A percentile compares a stretch with the other conserved stretches of the same genome.
These are phyloP conservation scores for Byssothecium circinans DNA, from an alignment of 2,329 filamentous ascomycete genomes.

Conservation along the genomic window DNA sequence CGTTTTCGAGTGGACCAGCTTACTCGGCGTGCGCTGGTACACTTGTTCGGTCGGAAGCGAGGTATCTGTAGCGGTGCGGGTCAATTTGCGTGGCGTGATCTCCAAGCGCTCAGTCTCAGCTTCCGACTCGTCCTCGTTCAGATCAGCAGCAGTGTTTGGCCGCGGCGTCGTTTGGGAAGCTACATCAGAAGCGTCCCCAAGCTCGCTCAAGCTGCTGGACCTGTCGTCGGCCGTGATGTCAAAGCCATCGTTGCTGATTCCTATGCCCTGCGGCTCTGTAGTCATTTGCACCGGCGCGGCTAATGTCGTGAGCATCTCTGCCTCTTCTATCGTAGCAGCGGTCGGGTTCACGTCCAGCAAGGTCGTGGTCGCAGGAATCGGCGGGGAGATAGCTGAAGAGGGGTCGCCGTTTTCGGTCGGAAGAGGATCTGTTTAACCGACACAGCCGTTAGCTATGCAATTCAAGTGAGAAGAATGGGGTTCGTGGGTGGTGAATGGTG, in stretches of 20 bases:
- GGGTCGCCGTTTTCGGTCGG: slow-evolving; percentile 20
- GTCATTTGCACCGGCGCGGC: slow-evolving; percentile 22
- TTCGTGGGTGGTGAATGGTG: slow-evolving; percentile 6
- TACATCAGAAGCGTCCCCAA: slow-evolving; percentile 76
- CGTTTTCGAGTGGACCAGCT: slow-evolving; percentile 38
- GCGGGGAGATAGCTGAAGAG: slow-evolving; percentile 52
- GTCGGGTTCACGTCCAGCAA: slow-evolving; percentile 15
- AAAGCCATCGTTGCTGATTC: slow-evolving; percentile 17
- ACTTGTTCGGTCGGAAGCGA: slow-evolving; percentile 37
- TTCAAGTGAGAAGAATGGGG: neutral
- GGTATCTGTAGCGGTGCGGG: slow-evolving; percentile 36
- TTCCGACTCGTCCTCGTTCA: slow-evolving; percentile 71
- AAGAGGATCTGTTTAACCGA: slow-evolving; percentile 14
- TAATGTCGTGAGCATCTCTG: slow-evolving; percentile 29
- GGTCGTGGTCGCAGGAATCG: slow-evolving; percentile 21
- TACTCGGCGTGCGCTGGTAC: slow-evolving; percentile 42
- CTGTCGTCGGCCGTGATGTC: slow-evolving; percentile 59
- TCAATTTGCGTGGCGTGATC: slow-evolving; percentile 73
- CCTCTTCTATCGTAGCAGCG: slow-evolving; percentile 15
- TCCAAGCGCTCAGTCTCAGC: slow-evolving; percentile 94
- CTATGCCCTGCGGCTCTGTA: slow-evolving; percentile 16
- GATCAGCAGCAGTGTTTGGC: slow-evolving; percentile 22
- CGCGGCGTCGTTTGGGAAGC: slow-evolving; percentile 40
- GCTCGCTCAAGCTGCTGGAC: slow-evolving; percentile 91
- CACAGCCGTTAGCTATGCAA: slow-evolving; percentile 10